Evolutionary conservation across 768 basidiomycete species (phyloP).

Genomic region (Phallus indusiatus): DNA sequence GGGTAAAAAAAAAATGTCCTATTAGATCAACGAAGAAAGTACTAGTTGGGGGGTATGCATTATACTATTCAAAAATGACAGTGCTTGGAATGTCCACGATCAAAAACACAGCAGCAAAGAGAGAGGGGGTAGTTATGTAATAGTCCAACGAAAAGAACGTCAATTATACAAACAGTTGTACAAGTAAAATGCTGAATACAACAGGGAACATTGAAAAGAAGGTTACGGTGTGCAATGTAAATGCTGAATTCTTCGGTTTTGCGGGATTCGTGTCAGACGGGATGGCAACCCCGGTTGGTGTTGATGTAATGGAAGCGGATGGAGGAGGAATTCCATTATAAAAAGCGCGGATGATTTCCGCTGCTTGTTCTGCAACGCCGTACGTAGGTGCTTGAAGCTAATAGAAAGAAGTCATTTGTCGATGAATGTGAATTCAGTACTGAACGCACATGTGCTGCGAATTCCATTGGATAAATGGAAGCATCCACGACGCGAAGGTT

Average conservation of each 20-base stretch:
- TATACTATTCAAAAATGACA: too few relatives aligned
- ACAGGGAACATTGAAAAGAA: too few relatives aligned
- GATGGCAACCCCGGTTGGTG: constrained; percentile 5
- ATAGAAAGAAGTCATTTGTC: constrained; percentile 9
- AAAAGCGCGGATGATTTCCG: constrained; percentile 32
- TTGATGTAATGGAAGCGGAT: constrained; percentile 6
- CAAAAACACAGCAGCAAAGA: too few relatives aligned
- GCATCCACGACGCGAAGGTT: constrained; percentile 54
- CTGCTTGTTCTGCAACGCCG: constrained; percentile 41
- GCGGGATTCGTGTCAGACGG: constrained; percentile 3
- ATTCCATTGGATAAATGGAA: constrained; percentile 46
- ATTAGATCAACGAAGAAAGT: too few relatives aligned
- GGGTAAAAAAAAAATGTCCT: too few relatives aligned
- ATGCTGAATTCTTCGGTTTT: neutral
- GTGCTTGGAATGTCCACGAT: too few relatives aligned
- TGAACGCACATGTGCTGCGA: constrained; percentile 37
- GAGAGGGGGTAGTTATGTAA: too few relatives aligned
- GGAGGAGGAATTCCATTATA: constrained; percentile 23
- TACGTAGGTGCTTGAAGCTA: constrained; percentile 24
- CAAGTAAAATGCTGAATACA: too few relatives aligned
- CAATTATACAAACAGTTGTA: too few relatives aligned
- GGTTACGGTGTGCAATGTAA: neutral
- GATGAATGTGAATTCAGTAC: constrained; percentile 11
- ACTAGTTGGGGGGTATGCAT: too few relatives aligned
- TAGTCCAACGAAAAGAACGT: too few relatives aligned